Percentiles rank a stretch among this genome's conserved stretches.
phyloP scores from a whole-genome alignment of 208 protist species.

The Naegleria fowleri region DNA sequence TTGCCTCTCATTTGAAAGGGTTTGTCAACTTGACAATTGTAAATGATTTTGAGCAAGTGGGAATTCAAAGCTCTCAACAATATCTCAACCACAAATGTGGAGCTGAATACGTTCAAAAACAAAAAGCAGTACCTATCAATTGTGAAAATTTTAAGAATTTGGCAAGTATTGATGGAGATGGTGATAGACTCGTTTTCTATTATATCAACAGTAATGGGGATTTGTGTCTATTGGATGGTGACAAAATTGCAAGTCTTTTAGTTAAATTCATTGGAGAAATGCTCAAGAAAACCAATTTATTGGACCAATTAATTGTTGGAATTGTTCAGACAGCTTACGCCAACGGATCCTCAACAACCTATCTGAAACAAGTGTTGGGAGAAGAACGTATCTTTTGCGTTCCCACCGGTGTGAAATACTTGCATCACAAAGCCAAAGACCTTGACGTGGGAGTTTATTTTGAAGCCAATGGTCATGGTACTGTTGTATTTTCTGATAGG shows the following conservation, averaged over 20 bases:
- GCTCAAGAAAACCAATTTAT: not conserved
- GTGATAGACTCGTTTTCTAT: conserved; percentile 77
- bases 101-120: conserved; percentile 19
- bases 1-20: not conserved
- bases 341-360: conserved; percentile 80
- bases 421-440: conserved; percentile 75
- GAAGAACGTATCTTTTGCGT: conserved; percentile 53
- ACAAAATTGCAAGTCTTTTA: conserved; percentile 47
- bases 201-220: conserved; percentile 26
- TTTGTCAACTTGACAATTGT: not conserved
- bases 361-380: conserved; percentile 52
- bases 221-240: conserved; percentile 53
- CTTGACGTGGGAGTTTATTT: conserved; percentile 89
- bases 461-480: conserved; percentile 91
- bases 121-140: not conserved
- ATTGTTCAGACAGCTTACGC: conserved; percentile 91
- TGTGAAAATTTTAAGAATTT: conserved; percentile 5
- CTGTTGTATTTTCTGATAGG: conserved; percentile 64
- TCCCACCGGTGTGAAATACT: conserved; percentile 83
- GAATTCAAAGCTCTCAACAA: not conserved
- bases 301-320: conserved; percentile 32
- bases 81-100: conserved; percentile 1
- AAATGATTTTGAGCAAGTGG: not conserved
- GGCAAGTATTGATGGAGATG: conserved; percentile 85
- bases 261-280: conserved; percentile 29